Percentiles rank a stretch among this genome's conserved stretches.
phyloP scores from a whole-genome alignment of 768 basidiomycete genomes.

The Dacryopinax primogenitus region DNA sequence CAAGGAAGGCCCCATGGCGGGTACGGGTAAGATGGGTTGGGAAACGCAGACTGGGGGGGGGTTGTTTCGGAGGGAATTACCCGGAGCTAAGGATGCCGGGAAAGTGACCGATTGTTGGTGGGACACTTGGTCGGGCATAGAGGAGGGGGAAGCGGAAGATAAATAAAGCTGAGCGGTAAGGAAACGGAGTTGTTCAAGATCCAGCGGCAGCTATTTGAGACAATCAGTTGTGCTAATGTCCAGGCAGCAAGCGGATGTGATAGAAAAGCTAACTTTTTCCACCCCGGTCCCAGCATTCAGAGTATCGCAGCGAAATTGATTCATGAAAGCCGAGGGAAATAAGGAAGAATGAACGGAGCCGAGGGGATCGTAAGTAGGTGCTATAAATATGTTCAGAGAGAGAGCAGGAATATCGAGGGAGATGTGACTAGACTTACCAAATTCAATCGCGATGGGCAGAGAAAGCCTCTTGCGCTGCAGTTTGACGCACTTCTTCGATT shows the following conservation, averaged over 20 bases:
- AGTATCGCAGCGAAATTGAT: neutral
- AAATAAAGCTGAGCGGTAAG: neutral
- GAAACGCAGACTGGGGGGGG: too few species aligned
- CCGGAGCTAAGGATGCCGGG: too few species aligned
- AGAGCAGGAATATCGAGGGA: neutral
- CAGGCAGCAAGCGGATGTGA: neutral
- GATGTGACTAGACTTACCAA: neutral
- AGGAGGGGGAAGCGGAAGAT: too few species aligned
- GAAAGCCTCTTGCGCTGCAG: neutral
- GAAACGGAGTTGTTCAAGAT: neutral
- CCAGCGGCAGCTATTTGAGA: neutral
- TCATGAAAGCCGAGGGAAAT: neutral
- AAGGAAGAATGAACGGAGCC: neutral
- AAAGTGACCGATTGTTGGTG: too few species aligned
- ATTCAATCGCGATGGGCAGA: neutral
- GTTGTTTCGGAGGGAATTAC: too few species aligned
- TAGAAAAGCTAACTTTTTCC: neutral
- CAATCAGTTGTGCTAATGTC: neutral
- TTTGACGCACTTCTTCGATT: neutral
- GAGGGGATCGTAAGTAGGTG: neutral
- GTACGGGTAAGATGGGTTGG: too few species aligned
- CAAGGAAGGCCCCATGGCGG: too few species aligned
- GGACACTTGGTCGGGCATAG: too few species aligned
- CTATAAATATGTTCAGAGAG: neutral
- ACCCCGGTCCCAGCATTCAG: neutral